Evolutionary conservation across 805 yeast genomes (phyloP).

Genomic region (Saccharomycopsis fermentans): DNA sequence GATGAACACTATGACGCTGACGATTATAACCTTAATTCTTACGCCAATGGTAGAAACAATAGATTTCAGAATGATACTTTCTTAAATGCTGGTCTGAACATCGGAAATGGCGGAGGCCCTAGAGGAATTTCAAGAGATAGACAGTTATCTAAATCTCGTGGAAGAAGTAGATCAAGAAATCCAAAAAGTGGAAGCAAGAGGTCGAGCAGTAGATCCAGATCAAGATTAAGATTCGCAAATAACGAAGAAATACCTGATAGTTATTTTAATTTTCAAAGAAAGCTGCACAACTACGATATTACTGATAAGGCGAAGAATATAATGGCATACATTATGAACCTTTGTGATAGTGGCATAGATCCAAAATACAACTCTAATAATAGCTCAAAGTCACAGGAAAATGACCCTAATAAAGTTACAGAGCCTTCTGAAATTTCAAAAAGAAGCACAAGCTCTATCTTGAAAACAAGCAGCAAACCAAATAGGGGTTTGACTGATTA

Average conservation of each 20-base stretch:
- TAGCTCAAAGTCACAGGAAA: too few relatives aligned
- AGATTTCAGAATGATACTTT: conserved; percentile 1
- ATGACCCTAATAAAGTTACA: not conserved
- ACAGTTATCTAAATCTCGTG: not conserved
- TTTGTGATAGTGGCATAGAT: conserved; percentile 19
- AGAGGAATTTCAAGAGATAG: not conserved
- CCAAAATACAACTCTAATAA: not conserved
- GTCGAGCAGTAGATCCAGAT: not conserved
- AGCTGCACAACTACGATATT: conserved; percentile 20
- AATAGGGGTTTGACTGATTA: not conserved
- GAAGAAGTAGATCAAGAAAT: not conserved
- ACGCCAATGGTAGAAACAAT: conserved; percentile 1
- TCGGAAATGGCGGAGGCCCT: not conserved
- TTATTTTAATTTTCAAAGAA: not conserved
- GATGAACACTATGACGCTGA: not conserved
- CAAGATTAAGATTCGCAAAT: not conserved
- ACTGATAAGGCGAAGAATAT: conserved; percentile 37
- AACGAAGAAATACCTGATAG: not conserved
- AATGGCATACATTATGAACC: conserved; percentile 41
- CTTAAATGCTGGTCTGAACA: not conserved
- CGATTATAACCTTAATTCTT: not conserved
- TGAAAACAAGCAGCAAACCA: not conserved
- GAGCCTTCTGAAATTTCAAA: not conserved
- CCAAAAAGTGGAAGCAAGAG: not conserved
- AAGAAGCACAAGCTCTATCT: not conserved